Percentiles rank a stretch among this genome's conserved stretches.
These are phyloP conservation scores for Adiantum capillusveneris DNA, from an alignment of 75 land plant species.

Conservation along the genomic window DNA sequence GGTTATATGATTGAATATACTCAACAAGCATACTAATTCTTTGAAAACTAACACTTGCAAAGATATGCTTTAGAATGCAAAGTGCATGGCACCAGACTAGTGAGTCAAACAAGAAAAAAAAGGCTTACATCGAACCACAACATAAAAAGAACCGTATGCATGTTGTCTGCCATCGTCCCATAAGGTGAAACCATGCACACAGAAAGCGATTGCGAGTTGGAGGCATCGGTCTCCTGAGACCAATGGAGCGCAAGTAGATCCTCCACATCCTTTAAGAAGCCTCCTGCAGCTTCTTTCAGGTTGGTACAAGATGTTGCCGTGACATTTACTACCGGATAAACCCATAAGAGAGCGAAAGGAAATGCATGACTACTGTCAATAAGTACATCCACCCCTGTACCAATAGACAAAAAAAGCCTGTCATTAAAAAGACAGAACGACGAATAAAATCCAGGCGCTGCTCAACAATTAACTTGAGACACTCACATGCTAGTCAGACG, in stretches of 20 bases:
- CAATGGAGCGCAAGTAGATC: neutral
- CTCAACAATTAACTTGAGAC: too few species aligned
- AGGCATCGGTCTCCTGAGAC: neutral
- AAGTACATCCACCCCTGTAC: neutral
- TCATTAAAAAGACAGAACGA: neutral
- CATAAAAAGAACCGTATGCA: neutral
- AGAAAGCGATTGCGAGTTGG: neutral
- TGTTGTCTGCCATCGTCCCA: neutral
- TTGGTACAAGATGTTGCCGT: neutral
- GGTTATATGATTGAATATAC: too few species aligned
- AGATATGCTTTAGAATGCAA: too few species aligned
- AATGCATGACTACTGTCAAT: neutral
- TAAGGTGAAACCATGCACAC: neutral
- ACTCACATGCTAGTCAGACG: too few species aligned
- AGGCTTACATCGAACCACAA: conserved; percentile 2
- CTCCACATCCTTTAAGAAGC: neutral
- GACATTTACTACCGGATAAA: neutral
- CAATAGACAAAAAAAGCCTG: neutral
- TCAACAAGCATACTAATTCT: too few species aligned
- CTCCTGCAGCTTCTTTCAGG: neutral
- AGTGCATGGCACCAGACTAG: too few species aligned
- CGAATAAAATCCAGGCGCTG: too few species aligned
- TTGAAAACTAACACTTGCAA: too few species aligned
- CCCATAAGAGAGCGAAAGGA: conserved; percentile 1
- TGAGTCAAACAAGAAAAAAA: too few species aligned